Evolutionary conservation across 2,329 filamentous ascomycete genomes (phyloP).

Genomic region (Colletotrichum tamarilloi): DNA sequence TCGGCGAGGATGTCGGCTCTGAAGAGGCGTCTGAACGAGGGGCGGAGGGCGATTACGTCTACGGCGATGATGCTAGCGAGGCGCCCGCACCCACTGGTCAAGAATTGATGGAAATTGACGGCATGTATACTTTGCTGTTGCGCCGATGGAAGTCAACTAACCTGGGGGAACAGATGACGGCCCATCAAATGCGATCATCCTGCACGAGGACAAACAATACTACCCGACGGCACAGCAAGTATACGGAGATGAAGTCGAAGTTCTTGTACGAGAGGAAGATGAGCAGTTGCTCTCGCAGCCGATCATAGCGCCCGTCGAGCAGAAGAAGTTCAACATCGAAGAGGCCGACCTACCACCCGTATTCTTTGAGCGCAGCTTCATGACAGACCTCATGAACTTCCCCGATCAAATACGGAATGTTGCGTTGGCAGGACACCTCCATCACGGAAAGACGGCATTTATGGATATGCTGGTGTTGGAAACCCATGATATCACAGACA

Average conservation of each 20-base stretch:
- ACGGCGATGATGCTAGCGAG: conserved; percentile 79
- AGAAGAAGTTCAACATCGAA: conserved; percentile 96
- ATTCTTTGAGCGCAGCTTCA: conserved; percentile 88
- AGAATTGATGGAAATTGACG: conserved; percentile 94
- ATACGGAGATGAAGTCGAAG: conserved; percentile 94
- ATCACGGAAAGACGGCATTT: conserved; percentile 97
- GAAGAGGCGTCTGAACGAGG: conserved; percentile 87
- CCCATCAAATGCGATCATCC: conserved; percentile 94
- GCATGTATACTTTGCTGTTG: conserved; percentile 52
- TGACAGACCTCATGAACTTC: conserved; percentile 96
- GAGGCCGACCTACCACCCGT: conserved; percentile 91
- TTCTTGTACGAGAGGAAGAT: conserved; percentile 96
- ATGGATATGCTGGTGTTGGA: conserved; percentile 98
- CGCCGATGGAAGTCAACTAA: neutral
- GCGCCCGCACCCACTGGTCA: conserved; percentile 75
- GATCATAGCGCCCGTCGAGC: conserved; percentile 91
- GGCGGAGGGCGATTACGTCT: conserved; percentile 81
- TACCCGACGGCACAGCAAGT: conserved; percentile 98
- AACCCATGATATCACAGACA: conserved; percentile 87
- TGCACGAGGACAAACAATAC: conserved; percentile 99
- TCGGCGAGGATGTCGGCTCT: conserved; percentile 88
- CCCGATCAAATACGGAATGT: conserved; percentile 95
- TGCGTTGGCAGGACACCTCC: conserved; percentile 89
- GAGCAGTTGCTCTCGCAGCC: conserved; percentile 91
- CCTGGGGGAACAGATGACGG: conserved; percentile 62